phyloP scores from a whole-genome alignment of 164 flowering plant genomes.

The Vitis amurensis region DNA sequence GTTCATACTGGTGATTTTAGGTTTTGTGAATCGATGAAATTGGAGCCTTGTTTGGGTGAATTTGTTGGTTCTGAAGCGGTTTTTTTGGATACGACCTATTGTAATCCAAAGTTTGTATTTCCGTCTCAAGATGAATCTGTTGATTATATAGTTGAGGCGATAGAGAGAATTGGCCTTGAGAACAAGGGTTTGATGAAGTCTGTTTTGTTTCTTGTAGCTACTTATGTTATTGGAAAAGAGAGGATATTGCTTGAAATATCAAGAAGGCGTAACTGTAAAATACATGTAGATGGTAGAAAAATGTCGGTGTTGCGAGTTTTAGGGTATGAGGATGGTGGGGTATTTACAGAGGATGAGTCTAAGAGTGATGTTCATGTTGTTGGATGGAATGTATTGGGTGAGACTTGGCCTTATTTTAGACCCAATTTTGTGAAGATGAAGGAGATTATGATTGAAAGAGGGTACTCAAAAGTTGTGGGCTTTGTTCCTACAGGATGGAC shows the following conservation, averaged over 20 bases:
- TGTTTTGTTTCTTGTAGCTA: constrained; percentile 85
- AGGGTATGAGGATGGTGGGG: constrained; percentile 53
- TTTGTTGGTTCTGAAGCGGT: constrained; percentile 72
- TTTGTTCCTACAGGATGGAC: constrained; percentile 99
- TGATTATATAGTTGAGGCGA: constrained; percentile 55
- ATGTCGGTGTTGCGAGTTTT: constrained; percentile 57
- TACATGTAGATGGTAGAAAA: constrained; percentile 66
- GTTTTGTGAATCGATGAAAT: constrained; percentile 52
- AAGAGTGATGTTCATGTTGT: constrained; percentile 84
- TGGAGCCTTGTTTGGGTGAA: constrained; percentile 28
- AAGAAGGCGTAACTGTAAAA: constrained; percentile 45
- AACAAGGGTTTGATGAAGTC: constrained; percentile 24
- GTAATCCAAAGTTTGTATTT: constrained; percentile 77
- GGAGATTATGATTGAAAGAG: constrained; percentile 76
- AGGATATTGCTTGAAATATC: constrained; percentile 76
- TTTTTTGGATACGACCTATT: constrained; percentile 86
- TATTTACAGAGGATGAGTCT: constrained; percentile 64
- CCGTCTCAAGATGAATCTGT: constrained; percentile 77
- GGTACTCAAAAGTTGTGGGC: constrained; percentile 79
- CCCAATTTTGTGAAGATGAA: constrained; percentile 82
- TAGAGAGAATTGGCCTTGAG: constrained; percentile 42
- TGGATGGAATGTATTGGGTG: constrained; percentile 95
- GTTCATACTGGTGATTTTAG: constrained; percentile 93
- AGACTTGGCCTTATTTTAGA: constrained; percentile 95
- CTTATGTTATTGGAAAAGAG: constrained; percentile 94